Percentiles rank a stretch among this genome's conserved stretches.
phyloP scores from a whole-genome alignment of 176 grass and related monocot species.

The Tuctoria greenei region DNA sequence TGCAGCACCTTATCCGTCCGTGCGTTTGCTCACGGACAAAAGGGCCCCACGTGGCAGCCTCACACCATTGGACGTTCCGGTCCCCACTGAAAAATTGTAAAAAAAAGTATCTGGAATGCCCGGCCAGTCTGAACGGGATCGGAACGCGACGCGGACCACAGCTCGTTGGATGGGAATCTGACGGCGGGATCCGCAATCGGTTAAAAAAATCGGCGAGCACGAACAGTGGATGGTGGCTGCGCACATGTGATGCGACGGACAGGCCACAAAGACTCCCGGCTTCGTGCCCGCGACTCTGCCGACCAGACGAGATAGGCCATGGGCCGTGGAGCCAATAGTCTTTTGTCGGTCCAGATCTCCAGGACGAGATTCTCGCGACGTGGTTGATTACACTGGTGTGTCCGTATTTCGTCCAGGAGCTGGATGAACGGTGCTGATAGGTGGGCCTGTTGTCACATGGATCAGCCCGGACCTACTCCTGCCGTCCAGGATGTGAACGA shows the following conservation, averaged over 20 bases:
- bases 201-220: background rate
- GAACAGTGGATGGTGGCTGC: background rate
- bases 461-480: no score
- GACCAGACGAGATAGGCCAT: accelerated
- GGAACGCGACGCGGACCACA: background rate
- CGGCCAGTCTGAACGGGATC: background rate
- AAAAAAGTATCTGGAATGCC: background rate
- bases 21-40: background rate
- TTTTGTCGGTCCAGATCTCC: no score
- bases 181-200: background rate
- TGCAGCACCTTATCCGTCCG: background rate
- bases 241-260: background rate
- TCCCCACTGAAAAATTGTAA: background rate
- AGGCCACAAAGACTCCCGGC: background rate
- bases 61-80: background rate
- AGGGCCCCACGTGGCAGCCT: background rate
- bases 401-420: no score
- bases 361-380: no score
- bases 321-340: no score
- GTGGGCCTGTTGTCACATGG: no score
- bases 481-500: no score
- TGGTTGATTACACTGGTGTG: no score
- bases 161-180: background rate
- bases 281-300: background rate
- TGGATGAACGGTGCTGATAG: no score